phyloP scores from a whole-genome alignment of 225 moss, liverwort and hornwort species.

The Physcomitrium patens region DNA sequence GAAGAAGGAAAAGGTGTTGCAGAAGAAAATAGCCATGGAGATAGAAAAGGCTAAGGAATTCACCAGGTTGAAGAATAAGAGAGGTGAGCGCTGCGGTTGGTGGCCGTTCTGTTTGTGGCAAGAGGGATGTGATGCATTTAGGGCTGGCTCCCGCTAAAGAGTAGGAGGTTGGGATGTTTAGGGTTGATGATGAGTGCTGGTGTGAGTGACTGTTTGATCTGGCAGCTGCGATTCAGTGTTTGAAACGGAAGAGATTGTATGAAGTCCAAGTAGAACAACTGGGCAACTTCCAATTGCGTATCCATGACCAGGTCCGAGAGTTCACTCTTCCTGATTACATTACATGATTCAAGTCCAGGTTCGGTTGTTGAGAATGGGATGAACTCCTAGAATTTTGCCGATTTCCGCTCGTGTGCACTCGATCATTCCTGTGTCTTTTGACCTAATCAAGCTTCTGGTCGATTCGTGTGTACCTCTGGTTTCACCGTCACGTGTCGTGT shows the following conservation, averaged over 20 bases:
- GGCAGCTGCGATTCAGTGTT: conserved; percentile 95
- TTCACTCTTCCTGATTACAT: neutral
- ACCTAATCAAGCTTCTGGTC: conserved; percentile 20
- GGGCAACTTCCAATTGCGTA: conserved; percentile 93
- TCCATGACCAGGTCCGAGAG: conserved; percentile 85
- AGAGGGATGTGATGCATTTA: neutral
- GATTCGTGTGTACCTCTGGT: conserved; percentile 1
- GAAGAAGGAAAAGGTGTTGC: conserved; percentile 72
- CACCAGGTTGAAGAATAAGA: conserved; percentile 58
- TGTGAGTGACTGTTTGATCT: conserved; percentile 23
- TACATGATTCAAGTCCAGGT: neutral
- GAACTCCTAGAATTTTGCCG: neutral
- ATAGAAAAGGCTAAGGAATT: conserved; percentile 68
- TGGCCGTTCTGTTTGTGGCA: neutral
- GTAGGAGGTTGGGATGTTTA: conserved; percentile 5
- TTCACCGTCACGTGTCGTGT: neutral
- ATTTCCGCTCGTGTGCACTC: neutral
- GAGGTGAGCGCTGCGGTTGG: conserved; percentile 34
- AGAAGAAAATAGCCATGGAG: conserved; percentile 66
- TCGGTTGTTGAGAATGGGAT: neutral
- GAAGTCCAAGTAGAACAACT: conserved; percentile 96
- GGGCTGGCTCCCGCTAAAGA: neutral
- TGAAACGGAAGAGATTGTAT: conserved; percentile 95
- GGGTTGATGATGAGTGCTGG: conserved; percentile 24
- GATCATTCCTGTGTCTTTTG: neutral